Evolutionary conservation across 2,329 filamentous ascomycete species (phyloP), one percentile per base, ranked within the genome.

Genomic region (Paracoccidioides brasiliensis): DNA sequence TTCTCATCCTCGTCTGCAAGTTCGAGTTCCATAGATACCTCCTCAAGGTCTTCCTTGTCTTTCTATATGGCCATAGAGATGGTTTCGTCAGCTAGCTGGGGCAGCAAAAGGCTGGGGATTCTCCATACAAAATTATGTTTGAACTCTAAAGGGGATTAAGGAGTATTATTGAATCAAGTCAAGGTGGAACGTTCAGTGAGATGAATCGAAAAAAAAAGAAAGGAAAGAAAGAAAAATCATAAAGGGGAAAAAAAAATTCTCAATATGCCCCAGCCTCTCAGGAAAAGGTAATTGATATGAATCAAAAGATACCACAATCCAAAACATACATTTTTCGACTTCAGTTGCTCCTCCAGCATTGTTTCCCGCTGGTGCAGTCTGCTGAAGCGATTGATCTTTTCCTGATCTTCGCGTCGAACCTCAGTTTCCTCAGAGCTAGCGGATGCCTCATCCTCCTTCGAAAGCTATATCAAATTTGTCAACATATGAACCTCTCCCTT

Each of bases 371-470:
- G 89, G 70, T 98, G 93, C 60, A 98, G 78, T 46, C 90, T 84
- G 72, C 90, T 96, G 78, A 98, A 98, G 61, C 84, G 85, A 75
- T 98, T 98, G 81, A 98, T 98, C 75, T 93, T 95, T 75, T 97
- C 90, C 72, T 98, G 93, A 70, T 98, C 93, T 70, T 97, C 90
- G 66, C 90, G 86, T 58, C 93, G 87, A 57, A 98, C 93, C 72
- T 96, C 88, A 64, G 90, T 85, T 69, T 98, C 93, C 62, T 93
- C 86, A 59, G 82, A 80, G 53, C 78, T 79, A 22, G 83, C 78
- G 57, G 83, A 70, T 56, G 77, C 85, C 73, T 98, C 93, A 65
- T 97, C 91, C 70, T 95, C 91, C 69, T 89, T 94, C 48, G 88
- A 89, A 63, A 98, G 85, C 93, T 97, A 67, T 30, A 2, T n/a